These are phyloP conservation scores for Nemania bipapillata DNA, from an alignment of 2,329 filamentous ascomycete genomes.

Conservation along the genomic window DNA sequence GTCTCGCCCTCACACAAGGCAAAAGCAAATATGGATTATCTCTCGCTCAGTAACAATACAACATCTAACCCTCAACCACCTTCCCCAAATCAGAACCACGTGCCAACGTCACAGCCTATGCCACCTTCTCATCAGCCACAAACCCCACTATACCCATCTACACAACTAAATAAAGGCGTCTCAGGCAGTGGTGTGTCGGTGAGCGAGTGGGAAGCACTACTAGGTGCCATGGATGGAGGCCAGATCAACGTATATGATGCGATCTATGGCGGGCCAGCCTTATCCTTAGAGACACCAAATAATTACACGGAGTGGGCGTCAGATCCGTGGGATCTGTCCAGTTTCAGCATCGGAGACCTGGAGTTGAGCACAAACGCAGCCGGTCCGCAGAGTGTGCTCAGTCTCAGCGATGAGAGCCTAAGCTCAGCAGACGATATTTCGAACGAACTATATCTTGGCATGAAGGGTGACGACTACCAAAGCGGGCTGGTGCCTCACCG, in stretches of 20 bases:
- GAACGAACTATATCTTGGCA: conserved; percentile 59
- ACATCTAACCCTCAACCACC: conserved; percentile 60
- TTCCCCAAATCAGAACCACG: conserved; percentile 60
- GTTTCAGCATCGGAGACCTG: conserved; percentile 63
- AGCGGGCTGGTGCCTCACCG: conserved; percentile 39
- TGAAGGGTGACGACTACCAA: conserved; percentile 55
- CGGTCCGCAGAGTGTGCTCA: conserved; percentile 64
- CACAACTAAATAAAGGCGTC: conserved; percentile 54
- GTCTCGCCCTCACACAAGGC: conserved; percentile 50
- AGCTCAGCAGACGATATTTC: conserved; percentile 66
- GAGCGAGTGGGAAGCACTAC: conserved; percentile 83
- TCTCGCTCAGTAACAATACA: conserved; percentile 63
- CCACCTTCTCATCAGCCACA: conserved; percentile 41
- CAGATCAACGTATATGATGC: conserved; percentile 85
- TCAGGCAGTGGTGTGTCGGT: conserved; percentile 63
- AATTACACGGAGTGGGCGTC: conserved; percentile 64
- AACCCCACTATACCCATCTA: conserved; percentile 53
- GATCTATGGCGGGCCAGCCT: conserved; percentile 75
- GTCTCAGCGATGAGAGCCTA: conserved; percentile 68
- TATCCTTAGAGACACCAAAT: conserved; percentile 59
- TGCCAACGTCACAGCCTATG: conserved; percentile 48
- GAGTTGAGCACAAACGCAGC: conserved; percentile 52
- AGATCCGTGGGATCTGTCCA: conserved; percentile 66
- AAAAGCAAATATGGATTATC: conserved; percentile 68
- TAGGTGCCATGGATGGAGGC: conserved; percentile 82